Evolutionary conservation across 768 basidiomycete species (phyloP).

Genomic region (Filobasidium floriforme): DNA sequence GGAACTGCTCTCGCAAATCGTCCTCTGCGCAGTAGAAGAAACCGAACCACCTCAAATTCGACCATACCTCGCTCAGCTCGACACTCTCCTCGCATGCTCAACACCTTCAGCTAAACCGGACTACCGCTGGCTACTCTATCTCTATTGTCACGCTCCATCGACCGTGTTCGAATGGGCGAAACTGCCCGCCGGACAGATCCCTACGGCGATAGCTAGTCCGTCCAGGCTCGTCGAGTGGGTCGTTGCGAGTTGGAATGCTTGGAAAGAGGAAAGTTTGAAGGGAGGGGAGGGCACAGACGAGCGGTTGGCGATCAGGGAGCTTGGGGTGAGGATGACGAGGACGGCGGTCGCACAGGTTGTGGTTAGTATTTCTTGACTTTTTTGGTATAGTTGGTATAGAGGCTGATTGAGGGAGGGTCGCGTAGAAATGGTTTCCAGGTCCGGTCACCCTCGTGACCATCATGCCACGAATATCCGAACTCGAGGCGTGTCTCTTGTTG

Average conservation of each 20-base stretch:
- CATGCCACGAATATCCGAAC: constrained; percentile 1
- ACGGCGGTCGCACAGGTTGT: not conserved
- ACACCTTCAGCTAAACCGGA: not conserved
- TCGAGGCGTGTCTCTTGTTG: constrained; percentile 3
- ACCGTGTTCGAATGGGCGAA: not conserved
- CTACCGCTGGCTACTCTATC: not conserved
- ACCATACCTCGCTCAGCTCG: not conserved
- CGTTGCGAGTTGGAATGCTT: not conserved
- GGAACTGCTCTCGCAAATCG: not conserved
- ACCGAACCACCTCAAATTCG: not conserved
- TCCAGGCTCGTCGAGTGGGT: constrained; percentile 5
- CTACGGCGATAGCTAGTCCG: not conserved
- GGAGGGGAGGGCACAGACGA: not conserved
- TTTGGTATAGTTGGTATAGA: not conserved
- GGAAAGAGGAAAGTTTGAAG: not conserved
- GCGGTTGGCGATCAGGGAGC: constrained; percentile 1
- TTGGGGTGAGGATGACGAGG: not conserved
- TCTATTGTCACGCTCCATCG: not conserved
- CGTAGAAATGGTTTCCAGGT: constrained; percentile 3
- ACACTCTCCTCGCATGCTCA: not conserved
- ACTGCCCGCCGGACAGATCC: not conserved
- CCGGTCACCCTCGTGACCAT: not conserved
- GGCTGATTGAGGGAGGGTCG: not conserved
- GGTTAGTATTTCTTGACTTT: not conserved
- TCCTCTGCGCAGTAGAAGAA: not conserved